Evolutionary conservation across 768 basidiomycete species (phyloP).

Genomic region (Rickenella mellea): DNA sequence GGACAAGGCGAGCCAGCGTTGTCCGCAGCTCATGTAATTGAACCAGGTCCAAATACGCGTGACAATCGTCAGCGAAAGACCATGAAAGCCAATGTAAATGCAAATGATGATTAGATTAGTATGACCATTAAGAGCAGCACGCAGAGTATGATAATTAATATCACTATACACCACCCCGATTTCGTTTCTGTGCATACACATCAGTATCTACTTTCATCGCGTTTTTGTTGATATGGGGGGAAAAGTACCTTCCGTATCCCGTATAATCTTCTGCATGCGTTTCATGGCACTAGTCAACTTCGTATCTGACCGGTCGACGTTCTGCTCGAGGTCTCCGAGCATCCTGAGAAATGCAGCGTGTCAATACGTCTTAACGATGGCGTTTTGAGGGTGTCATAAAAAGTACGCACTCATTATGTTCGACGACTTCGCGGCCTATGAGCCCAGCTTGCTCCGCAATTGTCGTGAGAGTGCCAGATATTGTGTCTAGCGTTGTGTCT

Average conservation of each 20-base stretch:
- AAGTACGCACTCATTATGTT: constrained; percentile 75
- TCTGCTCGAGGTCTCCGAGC: constrained; percentile 67
- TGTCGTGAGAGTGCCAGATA: constrained; percentile 77
- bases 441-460: constrained; percentile 86
- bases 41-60: too few species aligned
- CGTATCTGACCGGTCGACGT: constrained; percentile 59
- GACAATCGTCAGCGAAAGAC: too few species aligned
- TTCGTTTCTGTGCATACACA: constrained; percentile 49
- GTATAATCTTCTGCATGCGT: constrained; percentile 69
- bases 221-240: not conserved
- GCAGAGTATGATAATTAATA: constrained; percentile 73
- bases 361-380: too few species aligned
- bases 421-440: constrained; percentile 87
- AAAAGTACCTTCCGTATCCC: constrained; percentile 66
- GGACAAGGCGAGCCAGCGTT: too few species aligned
- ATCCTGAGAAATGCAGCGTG: constrained; percentile 45
- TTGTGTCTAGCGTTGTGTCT: constrained; percentile 81
- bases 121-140: constrained; percentile 75
- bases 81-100: not conserved
- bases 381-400: not conserved
- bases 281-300: constrained; percentile 59
- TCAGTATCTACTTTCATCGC: not conserved
- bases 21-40: too few species aligned
- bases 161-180: constrained; percentile 83
- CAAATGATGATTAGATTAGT: constrained; percentile 38